A percentile compares a stretch with the other conserved stretches of the same genome.
These are phyloP conservation scores for Colletotrichum orbiculare DNA, from an alignment of 2,329 filamentous ascomycete genomes.

Conservation along the genomic window DNA sequence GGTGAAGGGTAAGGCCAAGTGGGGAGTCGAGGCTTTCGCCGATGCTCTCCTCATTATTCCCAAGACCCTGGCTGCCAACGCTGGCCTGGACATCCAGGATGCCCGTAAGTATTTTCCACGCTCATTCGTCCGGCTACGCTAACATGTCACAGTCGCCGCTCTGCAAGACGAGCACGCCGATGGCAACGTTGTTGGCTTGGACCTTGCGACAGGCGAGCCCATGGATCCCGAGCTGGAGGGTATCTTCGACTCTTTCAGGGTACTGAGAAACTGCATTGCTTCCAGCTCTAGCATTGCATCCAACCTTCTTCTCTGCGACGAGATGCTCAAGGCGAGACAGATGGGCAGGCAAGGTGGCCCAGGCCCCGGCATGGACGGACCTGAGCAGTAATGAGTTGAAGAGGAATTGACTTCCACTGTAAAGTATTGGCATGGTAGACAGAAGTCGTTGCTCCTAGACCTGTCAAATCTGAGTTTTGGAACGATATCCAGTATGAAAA, in stretches of 20 bases:
- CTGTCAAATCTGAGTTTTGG: constrained; percentile 35
- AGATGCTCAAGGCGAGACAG: constrained; percentile 96
- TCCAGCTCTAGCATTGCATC: constrained; percentile 95
- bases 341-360: constrained; percentile 79
- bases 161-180: constrained; percentile 88
- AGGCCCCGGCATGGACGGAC: constrained; percentile 73
- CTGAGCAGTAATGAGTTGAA: constrained; percentile 55
- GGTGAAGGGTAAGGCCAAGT: constrained; percentile 98
- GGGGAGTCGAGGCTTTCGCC: constrained; percentile 92
- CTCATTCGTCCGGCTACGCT: constrained; percentile 10
- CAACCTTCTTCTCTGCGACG: constrained; percentile 94
- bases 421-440: constrained; percentile 53
- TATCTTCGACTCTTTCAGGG: constrained; percentile 95
- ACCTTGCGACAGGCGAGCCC: constrained; percentile 86
- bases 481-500: constrained; percentile 35
- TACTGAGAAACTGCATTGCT: constrained; percentile 91
- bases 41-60: constrained; percentile 95
- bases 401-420: constrained; percentile 47
- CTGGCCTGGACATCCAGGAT: constrained; percentile 96
- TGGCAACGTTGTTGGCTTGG: constrained; percentile 86
- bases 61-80: constrained; percentile 96
- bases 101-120: constrained; percentile 71
- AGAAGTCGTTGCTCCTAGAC: constrained; percentile 44
- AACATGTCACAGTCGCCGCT: constrained; percentile 71
- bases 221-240: constrained; percentile 96